Evolutionary conservation across 1,284 basidiomycete genomes (phyloP).

Genomic region (Inonotus hispidus): DNA sequence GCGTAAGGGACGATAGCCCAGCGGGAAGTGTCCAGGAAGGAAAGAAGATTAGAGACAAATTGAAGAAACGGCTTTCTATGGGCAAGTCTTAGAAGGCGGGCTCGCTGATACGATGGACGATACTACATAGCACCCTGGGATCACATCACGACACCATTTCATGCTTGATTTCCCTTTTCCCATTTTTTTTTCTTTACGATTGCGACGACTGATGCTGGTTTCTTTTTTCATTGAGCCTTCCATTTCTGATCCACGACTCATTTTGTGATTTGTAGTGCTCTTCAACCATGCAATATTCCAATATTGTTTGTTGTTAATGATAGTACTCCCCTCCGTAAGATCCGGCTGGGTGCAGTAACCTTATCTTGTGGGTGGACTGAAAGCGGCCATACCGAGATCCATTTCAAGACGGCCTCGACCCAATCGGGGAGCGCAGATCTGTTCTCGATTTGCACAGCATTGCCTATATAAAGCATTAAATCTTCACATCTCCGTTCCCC

Average conservation of each 20-base stretch:
- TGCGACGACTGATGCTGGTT: not conserved
- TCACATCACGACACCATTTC: not conserved
- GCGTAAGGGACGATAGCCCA: conserved; percentile 39
- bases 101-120: conserved; percentile 19
- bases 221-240: conserved; percentile 1
- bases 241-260: not conserved
- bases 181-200: conserved; percentile 10
- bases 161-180: conserved; percentile 4
- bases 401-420: conserved; percentile 11
- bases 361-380: not conserved
- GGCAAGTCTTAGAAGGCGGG: conserved; percentile 25
- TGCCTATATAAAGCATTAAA: conserved; percentile 42
- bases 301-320: not conserved
- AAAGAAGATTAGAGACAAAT: conserved; percentile 31
- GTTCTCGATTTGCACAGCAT: conserved; percentile 5
- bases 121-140: not conserved
- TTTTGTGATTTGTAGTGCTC: no score
- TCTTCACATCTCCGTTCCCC: conserved; percentile 24
- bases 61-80: conserved; percentile 38
- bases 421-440: conserved; percentile 1
- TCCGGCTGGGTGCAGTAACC: conserved; percentile 20
- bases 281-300: not conserved
- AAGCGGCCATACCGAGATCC: conserved; percentile 18
- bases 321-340: conserved; percentile 23
- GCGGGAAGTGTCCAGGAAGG: conserved; percentile 37